Evolutionary conservation across 495 filamentous ascomycete species (phyloP).

Genomic region (Xylaria acuta): DNA sequence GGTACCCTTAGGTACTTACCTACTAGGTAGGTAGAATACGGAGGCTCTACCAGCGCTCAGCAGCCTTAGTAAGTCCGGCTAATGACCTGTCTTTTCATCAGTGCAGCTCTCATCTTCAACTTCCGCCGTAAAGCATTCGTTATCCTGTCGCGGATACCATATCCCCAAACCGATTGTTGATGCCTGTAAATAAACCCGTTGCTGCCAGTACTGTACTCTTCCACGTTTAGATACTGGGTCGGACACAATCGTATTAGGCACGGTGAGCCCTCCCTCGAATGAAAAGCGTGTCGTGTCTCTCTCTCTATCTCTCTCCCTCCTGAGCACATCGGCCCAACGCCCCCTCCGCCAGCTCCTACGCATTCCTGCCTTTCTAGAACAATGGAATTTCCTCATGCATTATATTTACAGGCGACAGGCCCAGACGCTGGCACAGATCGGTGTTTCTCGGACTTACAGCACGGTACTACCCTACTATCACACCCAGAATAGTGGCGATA

Average conservation of each 20-base stretch:
- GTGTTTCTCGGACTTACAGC: conserved; percentile 12
- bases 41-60: neutral
- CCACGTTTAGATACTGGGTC: neutral
- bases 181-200: neutral
- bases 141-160: neutral
- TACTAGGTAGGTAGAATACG: neutral
- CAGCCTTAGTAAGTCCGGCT: conserved; percentile 3
- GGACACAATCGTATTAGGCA: neutral
- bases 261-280: neutral
- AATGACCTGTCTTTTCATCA: neutral
- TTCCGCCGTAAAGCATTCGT: neutral
- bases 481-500: neutral
- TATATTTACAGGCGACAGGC: neutral
- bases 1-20: no score
- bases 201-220: neutral
- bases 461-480: conserved; percentile 10
- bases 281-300: neutral
- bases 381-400: neutral
- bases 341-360: neutral
- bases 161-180: neutral
- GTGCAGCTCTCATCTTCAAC: neutral
- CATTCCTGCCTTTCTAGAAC: conserved; percentile 2
- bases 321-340: neutral
- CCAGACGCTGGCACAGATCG: neutral
- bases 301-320: neutral